phyloP scores from a whole-genome alignment of 2,329 filamentous ascomycete species.

The Verticillium dahliae region DNA sequence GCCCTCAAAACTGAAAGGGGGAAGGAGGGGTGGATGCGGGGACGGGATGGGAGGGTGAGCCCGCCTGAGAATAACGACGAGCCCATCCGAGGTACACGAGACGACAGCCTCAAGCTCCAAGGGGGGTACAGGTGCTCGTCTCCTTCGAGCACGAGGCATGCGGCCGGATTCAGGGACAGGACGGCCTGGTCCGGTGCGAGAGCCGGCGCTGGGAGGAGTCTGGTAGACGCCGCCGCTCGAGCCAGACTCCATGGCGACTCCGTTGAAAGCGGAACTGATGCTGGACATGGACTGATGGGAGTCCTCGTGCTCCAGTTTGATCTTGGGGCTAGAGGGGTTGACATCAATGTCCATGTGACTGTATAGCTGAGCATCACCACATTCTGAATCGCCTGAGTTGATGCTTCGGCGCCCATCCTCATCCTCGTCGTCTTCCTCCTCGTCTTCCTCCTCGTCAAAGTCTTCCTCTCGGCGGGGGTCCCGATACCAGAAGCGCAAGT shows the following conservation, averaged over 20 bases:
- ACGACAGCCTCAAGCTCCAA: constrained; percentile 85
- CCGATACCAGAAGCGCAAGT: constrained; percentile 78
- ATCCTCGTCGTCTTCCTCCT: constrained; percentile 33
- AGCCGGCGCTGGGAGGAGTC: neutral
- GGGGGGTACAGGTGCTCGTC: neutral
- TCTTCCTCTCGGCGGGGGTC: constrained; percentile 60
- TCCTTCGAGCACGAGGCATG: constrained; percentile 17
- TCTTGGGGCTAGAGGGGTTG: constrained; percentile 19
- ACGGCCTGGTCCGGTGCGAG: neutral
- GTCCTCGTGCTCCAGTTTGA: constrained; percentile 26
- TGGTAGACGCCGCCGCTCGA: neutral
- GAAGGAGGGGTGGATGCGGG: constrained; percentile 40
- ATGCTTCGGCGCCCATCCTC: constrained; percentile 30
- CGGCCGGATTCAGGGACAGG: constrained; percentile 10
- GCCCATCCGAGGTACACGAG: constrained; percentile 81
- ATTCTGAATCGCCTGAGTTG: constrained; percentile 31
- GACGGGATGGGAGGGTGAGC: constrained; percentile 65
- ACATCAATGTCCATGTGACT: constrained; percentile 34
- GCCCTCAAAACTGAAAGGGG: constrained; percentile 39
- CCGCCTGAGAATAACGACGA: constrained; percentile 73
- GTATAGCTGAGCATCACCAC: constrained; percentile 39
- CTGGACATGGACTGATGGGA: neutral
- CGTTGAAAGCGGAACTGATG: neutral
- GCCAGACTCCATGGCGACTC: neutral
- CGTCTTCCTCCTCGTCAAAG: constrained; percentile 31